These are phyloP conservation scores for Ustilago xerochloae DNA, from an alignment of 1,284 basidiomycete species.

Conservation along the genomic window DNA sequence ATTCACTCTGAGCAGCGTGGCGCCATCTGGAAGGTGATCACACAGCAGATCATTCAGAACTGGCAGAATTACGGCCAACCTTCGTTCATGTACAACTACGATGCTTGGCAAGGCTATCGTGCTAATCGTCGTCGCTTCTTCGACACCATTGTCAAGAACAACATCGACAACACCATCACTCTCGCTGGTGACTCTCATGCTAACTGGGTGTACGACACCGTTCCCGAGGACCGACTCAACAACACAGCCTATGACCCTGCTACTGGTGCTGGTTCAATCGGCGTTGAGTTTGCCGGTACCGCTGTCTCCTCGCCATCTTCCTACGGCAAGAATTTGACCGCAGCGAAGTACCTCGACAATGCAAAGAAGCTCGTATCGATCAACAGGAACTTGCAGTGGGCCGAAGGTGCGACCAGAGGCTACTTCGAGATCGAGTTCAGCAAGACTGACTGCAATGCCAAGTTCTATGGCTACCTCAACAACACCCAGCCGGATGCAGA, in stretches of 20 bases:
- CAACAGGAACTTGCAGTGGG: slow-evolving; percentile 76
- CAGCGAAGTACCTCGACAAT: slow-evolving; percentile 69
- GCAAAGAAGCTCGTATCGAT: slow-evolving; percentile 69
- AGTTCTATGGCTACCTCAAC: slow-evolving; percentile 75
- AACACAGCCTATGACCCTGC: slow-evolving; percentile 71
- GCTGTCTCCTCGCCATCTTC: slow-evolving; percentile 74
- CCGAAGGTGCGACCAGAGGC: slow-evolving; percentile 75
- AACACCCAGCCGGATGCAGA: slow-evolving; percentile 73
- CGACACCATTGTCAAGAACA: slow-evolving; percentile 71
- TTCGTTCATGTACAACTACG: slow-evolving; percentile 72
- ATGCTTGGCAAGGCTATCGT: slow-evolving; percentile 77
- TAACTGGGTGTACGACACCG: slow-evolving; percentile 64
- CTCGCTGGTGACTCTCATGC: slow-evolving; percentile 77
- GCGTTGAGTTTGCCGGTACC: slow-evolving; percentile 77
- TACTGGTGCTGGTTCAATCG: slow-evolving; percentile 74
- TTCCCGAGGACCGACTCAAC: slow-evolving; percentile 50
- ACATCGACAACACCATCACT: slow-evolving; percentile 72
- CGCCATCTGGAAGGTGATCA: slow-evolving; percentile 75
- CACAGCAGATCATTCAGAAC: slow-evolving; percentile 69
- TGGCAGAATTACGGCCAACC: slow-evolving; percentile 34
- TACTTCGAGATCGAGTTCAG: slow-evolving; percentile 70
- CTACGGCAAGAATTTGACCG: slow-evolving; percentile 72
- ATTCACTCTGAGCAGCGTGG: slow-evolving; percentile 70
- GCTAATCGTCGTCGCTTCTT: slow-evolving; percentile 75
- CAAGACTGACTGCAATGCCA: slow-evolving; percentile 70